A percentile compares a stretch with the other conserved stretches of the same genome.
Evolutionary conservation across 306 rosid species (phyloP).

Genomic region (Castanospermum australe): DNA sequence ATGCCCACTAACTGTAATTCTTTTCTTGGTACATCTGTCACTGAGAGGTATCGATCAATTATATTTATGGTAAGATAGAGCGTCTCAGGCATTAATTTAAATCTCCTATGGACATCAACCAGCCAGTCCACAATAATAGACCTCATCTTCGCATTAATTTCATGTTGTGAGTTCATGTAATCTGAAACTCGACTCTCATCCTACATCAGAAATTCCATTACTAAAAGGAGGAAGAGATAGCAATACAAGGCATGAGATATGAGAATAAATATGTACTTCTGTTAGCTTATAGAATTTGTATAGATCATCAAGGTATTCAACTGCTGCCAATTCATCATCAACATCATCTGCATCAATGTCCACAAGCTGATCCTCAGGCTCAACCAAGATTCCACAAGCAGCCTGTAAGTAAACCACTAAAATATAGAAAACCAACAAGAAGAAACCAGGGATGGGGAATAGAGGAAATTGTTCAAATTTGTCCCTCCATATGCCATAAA

Average conservation of each 20-base stretch:
- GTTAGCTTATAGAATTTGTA: slow-evolving; percentile 52
- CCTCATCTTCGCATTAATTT: slow-evolving; percentile 55
- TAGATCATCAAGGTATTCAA: slow-evolving; percentile 58
- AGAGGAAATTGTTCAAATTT: background rate
- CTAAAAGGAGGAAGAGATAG: background rate
- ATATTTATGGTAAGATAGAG: slow-evolving; percentile 57
- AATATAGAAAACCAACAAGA: background rate
- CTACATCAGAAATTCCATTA: slow-evolving; percentile 21
- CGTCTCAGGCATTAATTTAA: slow-evolving; percentile 56
- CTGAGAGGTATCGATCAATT: slow-evolving; percentile 56
- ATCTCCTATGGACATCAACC: slow-evolving; percentile 51
- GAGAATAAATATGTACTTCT: slow-evolving; percentile 33
- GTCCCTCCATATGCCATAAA: background rate
- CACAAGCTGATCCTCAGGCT: slow-evolving; percentile 25
- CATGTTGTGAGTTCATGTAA: slow-evolving; percentile 53
- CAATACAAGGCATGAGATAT: background rate
- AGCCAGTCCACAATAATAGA: slow-evolving; percentile 59
- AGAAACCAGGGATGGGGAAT: background rate
- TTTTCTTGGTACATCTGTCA: slow-evolving; percentile 36
- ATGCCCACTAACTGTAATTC: slow-evolving; percentile 58
- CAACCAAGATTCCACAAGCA: slow-evolving; percentile 28
- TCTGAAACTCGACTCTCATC: slow-evolving; percentile 25
- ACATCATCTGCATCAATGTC: slow-evolving; percentile 46
- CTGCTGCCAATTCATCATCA: slow-evolving; percentile 44
- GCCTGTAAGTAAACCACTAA: slow-evolving; percentile 30